Percentiles rank a stretch among this genome's conserved stretches.
These are phyloP conservation scores for Talaromyces sp. DNA, from an alignment of 2,329 filamentous ascomycete species.

Conservation along the genomic window DNA sequence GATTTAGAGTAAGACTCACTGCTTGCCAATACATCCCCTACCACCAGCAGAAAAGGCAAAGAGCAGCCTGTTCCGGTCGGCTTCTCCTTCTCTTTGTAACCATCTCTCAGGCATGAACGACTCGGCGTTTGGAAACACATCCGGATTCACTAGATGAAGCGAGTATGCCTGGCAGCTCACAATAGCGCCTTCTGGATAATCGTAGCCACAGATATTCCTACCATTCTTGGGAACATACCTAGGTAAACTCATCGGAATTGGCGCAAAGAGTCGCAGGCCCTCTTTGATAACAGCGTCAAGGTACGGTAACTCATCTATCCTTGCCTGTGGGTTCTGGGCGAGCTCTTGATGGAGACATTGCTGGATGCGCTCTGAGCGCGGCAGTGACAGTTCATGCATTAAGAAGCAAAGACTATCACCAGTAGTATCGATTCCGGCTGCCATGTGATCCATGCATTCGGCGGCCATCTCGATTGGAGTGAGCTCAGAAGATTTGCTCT, in stretches of 20 bases:
- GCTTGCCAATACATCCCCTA: slow-evolving; percentile 52
- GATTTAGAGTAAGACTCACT: slow-evolving; percentile 49
- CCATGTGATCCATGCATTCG: slow-evolving; percentile 69
- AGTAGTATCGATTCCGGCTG: slow-evolving; percentile 68
- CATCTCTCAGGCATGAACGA: slow-evolving; percentile 34
- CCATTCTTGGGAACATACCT: slow-evolving; percentile 38
- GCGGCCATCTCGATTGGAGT: slow-evolving; percentile 57
- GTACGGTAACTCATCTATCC: slow-evolving; percentile 46
- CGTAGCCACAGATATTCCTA: slow-evolving; percentile 41
- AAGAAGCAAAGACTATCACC: slow-evolving; percentile 67
- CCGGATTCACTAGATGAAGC: slow-evolving; percentile 31
- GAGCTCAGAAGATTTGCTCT: slow-evolving; percentile 48
- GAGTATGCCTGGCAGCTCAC: slow-evolving; percentile 40
- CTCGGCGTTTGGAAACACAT: slow-evolving; percentile 31
- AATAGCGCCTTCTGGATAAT: slow-evolving; percentile 33
- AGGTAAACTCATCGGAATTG: slow-evolving; percentile 52
- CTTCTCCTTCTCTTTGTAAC: slow-evolving; percentile 30
- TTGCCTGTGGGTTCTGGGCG: slow-evolving; percentile 33
- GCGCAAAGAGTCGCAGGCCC: slow-evolving; percentile 55
- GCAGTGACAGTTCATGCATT: slow-evolving; percentile 67
- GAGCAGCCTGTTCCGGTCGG: slow-evolving; percentile 51
- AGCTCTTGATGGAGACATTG: slow-evolving; percentile 53
- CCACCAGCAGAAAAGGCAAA: slow-evolving; percentile 66
- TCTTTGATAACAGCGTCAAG: slow-evolving; percentile 63
- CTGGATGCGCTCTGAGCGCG: slow-evolving; percentile 52